phyloP scores from a whole-genome alignment of 352 stramenopile genomes.

The Globisporangium lucens region DNA sequence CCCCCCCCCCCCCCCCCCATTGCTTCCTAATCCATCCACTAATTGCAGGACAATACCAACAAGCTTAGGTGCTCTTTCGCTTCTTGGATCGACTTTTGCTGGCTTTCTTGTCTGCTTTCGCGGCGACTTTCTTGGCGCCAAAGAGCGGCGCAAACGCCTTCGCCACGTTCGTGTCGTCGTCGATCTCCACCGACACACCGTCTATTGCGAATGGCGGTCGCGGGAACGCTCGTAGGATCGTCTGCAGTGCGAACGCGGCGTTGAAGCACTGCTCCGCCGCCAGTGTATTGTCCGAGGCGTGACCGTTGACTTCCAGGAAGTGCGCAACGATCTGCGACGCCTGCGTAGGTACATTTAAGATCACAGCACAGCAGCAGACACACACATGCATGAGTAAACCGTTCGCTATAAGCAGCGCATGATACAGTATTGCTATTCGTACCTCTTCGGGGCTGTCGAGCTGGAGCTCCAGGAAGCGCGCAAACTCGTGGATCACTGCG shows the following conservation, averaged over 20 bases:
- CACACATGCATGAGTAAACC: not conserved
- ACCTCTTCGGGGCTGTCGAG: constrained; percentile 49
- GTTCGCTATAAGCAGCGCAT: not conserved
- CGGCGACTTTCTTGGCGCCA: constrained; percentile 20
- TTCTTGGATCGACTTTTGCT: constrained; percentile 29
- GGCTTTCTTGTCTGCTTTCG: constrained; percentile 21
- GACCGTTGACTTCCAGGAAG: constrained; percentile 61
- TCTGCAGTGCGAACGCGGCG: constrained; percentile 74
- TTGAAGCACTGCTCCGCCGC: constrained; percentile 73
- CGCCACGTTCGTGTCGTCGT: constrained; percentile 35
- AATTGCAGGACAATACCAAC: too few species aligned
- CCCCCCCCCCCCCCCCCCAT: not conserved
- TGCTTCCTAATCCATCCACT: not conserved
- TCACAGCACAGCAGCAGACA: not conserved
- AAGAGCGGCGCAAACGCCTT: constrained; percentile 53
- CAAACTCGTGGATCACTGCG: constrained; percentile 64
- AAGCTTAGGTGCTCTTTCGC: constrained; percentile 27
- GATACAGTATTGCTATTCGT: not conserved
- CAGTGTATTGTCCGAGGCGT: constrained; percentile 32
- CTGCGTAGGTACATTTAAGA: constrained; percentile 13
- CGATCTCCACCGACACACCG: constrained; percentile 42
- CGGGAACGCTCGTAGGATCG: constrained; percentile 66
- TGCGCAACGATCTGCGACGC: constrained; percentile 37
- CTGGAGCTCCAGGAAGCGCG: constrained; percentile 74
- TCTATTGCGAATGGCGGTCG: constrained; percentile 45